A percentile compares a stretch with the other conserved stretches of the same genome.
Evolutionary conservation across 2,329 filamentous ascomycete genomes (phyloP).

Genomic region (Aspergillus sp.): DNA sequence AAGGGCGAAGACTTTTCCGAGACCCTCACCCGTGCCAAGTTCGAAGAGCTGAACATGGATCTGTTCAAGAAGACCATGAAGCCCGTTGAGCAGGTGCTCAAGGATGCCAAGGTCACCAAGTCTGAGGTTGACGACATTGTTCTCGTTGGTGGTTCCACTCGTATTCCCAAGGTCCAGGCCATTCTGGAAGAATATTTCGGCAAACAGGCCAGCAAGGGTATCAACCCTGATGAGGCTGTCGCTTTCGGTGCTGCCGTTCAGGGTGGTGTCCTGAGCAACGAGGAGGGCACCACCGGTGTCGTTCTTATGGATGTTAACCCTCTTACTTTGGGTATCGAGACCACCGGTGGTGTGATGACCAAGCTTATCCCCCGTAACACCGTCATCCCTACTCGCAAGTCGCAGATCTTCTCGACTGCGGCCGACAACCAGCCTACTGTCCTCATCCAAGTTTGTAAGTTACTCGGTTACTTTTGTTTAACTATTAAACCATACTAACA

Average conservation of each 20-base stretch:
- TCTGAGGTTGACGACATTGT: slow-evolving; percentile 93
- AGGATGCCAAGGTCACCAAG: slow-evolving; percentile 98
- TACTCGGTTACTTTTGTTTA: background rate
- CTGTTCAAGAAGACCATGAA: slow-evolving; percentile 99
- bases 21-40: slow-evolving; percentile 97
- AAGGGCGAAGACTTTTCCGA: slow-evolving; percentile 97
- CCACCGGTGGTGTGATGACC: slow-evolving; percentile 96
- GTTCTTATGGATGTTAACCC: slow-evolving; percentile 98
- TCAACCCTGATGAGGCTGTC: slow-evolving; percentile 99
- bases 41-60: slow-evolving; percentile 98
- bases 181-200: slow-evolving; percentile 97
- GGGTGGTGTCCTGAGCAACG: slow-evolving; percentile 89
- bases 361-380: slow-evolving; percentile 95
- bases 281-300: slow-evolving; percentile 74
- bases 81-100: slow-evolving; percentile 97
- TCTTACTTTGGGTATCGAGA: slow-evolving; percentile 94
- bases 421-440: slow-evolving; percentile 96
- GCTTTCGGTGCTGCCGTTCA: slow-evolving; percentile 97
- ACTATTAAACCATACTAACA: slow-evolving; percentile 21
- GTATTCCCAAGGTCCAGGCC: slow-evolving; percentile 96
- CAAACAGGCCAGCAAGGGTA: slow-evolving; percentile 98
- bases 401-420: slow-evolving; percentile 95
- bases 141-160: slow-evolving; percentile 95
- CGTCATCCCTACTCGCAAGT: slow-evolving; percentile 92
- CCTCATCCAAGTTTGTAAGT: slow-evolving; percentile 80